Evolutionary conservation across 441 rosid genomes (phyloP), one percentile per base, ranked within the genome.

Genomic region (Kokia cookei): DNA sequence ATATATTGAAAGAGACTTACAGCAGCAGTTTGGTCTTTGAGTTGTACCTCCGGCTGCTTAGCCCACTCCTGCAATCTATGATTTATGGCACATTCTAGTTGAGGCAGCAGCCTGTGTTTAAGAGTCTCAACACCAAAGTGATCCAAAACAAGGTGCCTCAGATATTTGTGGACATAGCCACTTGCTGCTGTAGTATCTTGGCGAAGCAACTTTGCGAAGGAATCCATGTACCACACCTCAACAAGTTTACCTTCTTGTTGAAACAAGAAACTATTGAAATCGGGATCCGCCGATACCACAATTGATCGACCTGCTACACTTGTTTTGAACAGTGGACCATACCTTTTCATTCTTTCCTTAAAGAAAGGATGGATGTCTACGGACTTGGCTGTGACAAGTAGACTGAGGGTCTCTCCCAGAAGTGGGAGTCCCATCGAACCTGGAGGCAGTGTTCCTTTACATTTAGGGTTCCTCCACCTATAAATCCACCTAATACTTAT

Each of bases 381-480:
- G 63, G 53, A 69, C 5, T 74, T 72, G 67, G 65, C 69, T 42
- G 74, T 70, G 15, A 37, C 78, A 61, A 81, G 55, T 14, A 81
- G 77, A 24, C 61, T 24, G 7, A 81, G 53, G 43, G 82, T 81
- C 53, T 75, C 79, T 19, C 82, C 84, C 3, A 82, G 72, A 57
- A 82, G 69, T 11, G 84, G 84, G 15, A 73, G 74, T 9, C 82
- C 84, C 81, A 78, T 82, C 0, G 80, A 73, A 5, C 82, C 84
- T 1, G 82, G 84, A 40, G 84, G 82, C 17, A 81, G 69, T 3
- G 22, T 55, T 5, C 81, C 84, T 6, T 35, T 73, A 35, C 51
- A 64, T 22, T 51, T 81, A 0, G 84, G 82, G 53, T 76, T 72
- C 22, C 69, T 73, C 82, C 79, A 75, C 14, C 65, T 12, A 13